Base-by-base conservation (phyloP, 2,329 filamentous ascomycete genomes). In the Clarireedia paspali region DNA sequence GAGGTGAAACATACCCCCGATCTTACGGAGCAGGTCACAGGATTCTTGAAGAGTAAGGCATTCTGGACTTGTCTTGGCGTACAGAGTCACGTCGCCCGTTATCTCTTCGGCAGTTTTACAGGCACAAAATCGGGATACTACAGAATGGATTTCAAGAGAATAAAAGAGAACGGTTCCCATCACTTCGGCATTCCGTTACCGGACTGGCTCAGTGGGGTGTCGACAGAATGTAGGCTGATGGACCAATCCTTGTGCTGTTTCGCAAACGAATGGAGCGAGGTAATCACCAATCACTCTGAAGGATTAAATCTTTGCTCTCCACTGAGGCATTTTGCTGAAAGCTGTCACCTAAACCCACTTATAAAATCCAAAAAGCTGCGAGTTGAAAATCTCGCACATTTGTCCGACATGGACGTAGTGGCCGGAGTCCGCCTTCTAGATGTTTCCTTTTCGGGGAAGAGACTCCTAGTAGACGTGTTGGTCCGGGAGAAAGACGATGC, bases 1-100 rank as follows among this genome's bases (percentile, higher is more conserved):
- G 27, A 49, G 30, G 48, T 51, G 9, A 47, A 48, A 4, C 10
- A n/a, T 6, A 45, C 34, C 14, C n/a, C 44, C 15, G 47, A 49
- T 6, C 15, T 48, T 3, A 55, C 52, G 20, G 34, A 50, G 3
- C 34, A 42, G 14, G 30, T 59, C 10, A 9, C 10, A 6, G 34
- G 50, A 6, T 54, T 59, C 23, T 15, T 57, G 20, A 54, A 44
- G 26, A 55, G 50, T 17, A 47, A 47, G 2, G 56, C 56, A 14
- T 46, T 59, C 15, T 59, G 57, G 57, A 55, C 57, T 14, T 59
- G 55, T 42, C 14, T 59, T 4, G 30, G 47, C 27, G 48, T 59
- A 6, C 54, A 57, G 30, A 47, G 50, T 23, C 47, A 50, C n/a
- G 48, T 36, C 27, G 51, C 57, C 9, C 50, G 50, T 20, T 51